Conservation (phyloP, 1,139 yeast genomes). For the Kodamaea sp. region DNA sequence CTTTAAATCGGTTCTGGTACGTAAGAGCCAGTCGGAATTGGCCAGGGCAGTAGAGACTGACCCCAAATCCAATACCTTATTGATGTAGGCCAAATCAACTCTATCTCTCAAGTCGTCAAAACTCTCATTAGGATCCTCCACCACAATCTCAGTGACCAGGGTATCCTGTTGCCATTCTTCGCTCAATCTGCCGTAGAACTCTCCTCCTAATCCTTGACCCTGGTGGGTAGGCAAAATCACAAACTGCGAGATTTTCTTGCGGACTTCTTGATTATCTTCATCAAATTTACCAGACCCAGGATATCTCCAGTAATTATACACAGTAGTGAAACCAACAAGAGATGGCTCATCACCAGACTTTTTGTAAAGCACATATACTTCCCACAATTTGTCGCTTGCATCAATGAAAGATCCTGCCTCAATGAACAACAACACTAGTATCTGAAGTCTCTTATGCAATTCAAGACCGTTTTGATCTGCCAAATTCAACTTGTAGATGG, state of each 20-base stretch:
- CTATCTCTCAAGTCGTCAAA: constrained; percentile 91
- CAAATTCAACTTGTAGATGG: constrained; percentile 43
- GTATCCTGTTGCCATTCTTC: constrained; percentile 55
- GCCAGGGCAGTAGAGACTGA: constrained; percentile 24
- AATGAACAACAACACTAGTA: constrained; percentile 78
- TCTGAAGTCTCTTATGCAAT: constrained; percentile 71
- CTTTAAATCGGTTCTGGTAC: constrained; percentile 46
- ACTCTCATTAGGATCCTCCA: constrained; percentile 93
- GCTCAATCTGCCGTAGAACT: constrained; percentile 58
- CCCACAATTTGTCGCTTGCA: constrained; percentile 74
- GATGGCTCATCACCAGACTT: constrained; percentile 42
- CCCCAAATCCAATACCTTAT: constrained; percentile 20
- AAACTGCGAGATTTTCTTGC: constrained; percentile 88
- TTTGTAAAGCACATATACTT: constrained; percentile 52
- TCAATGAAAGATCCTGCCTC: constrained; percentile 95
- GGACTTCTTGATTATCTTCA: constrained; percentile 35
- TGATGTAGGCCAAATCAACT: constrained; percentile 65
- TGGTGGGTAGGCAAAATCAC: constrained; percentile 81
- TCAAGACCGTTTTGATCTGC: constrained; percentile 43
- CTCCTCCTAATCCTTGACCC: constrained; percentile 67
- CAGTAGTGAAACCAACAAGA: constrained; percentile 79
- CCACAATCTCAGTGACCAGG: constrained; percentile 70
- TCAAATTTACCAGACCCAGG: constrained; percentile 62
- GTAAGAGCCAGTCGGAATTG: constrained; percentile 46
- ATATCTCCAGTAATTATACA: constrained; percentile 82